A percentile compares a stretch with the other conserved stretches of the same genome.
Evolutionary conservation across 2,329 filamentous ascomycete species (phyloP).

Genomic region (Coniella vitis): DNA sequence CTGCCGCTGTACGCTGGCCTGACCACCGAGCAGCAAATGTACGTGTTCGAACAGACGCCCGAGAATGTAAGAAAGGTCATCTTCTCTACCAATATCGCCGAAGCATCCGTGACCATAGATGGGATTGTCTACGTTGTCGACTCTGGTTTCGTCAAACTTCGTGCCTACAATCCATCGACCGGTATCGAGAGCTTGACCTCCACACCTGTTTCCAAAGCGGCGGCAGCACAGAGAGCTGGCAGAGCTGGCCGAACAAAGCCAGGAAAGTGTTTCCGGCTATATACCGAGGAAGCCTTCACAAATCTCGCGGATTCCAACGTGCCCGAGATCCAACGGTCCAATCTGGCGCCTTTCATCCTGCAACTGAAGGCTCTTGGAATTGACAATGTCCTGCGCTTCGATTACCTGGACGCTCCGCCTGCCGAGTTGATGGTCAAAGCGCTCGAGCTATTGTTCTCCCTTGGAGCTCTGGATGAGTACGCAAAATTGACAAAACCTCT

Average conservation of each 20-base stretch:
- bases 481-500: conserved; percentile 84
- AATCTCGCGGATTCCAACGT: conserved; percentile 64
- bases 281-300: conserved; percentile 68
- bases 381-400: conserved; percentile 86
- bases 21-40: conserved; percentile 87
- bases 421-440: conserved; percentile 78
- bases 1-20: conserved; percentile 86
- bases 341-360: conserved; percentile 79
- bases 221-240: conserved; percentile 85
- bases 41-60: conserved; percentile 79
- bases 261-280: conserved; percentile 91
- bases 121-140: conserved; percentile 90
- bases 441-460: conserved; percentile 77
- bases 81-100: conserved; percentile 90
- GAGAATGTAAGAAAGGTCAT: conserved; percentile 85
- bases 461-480: conserved; percentile 83
- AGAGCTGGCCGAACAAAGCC: conserved; percentile 82
- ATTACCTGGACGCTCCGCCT: conserved; percentile 81
- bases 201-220: conserved; percentile 80
- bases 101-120: conserved; percentile 91
- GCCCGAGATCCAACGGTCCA: conserved; percentile 88
- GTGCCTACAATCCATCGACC: conserved; percentile 75
- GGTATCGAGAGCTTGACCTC: conserved; percentile 84
- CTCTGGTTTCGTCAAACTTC: conserved; percentile 82
- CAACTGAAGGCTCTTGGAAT: conserved; percentile 94